Evolutionary conservation across 192 early-diverging fungal genomes (phyloP).

Genomic region (Gamsiella multidivaricata): DNA sequence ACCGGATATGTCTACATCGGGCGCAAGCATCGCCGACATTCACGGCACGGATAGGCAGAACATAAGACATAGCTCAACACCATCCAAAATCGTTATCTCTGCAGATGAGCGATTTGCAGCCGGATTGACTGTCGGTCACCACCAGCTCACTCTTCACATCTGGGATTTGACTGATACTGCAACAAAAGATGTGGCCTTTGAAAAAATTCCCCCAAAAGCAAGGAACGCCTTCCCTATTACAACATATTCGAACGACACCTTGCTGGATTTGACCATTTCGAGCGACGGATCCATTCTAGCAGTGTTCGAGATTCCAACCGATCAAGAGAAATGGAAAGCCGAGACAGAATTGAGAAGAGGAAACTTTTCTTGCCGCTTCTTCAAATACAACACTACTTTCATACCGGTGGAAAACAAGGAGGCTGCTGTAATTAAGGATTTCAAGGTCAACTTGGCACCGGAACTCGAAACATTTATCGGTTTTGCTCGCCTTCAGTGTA

Average conservation of each 20-base stretch:
- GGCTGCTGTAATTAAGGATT: not conserved
- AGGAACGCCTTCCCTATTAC: not conserved
- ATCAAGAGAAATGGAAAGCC: not conserved
- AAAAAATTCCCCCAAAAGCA: not conserved
- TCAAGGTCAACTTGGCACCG: not conserved
- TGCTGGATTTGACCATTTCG: slow-evolving; percentile 3
- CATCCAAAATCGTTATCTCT: not conserved
- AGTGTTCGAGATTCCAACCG: not conserved
- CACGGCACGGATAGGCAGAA: too few species aligned
- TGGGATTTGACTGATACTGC: not conserved
- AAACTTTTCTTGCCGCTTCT: slow-evolving; percentile 11
- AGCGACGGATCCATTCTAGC: slow-evolving; percentile 1
- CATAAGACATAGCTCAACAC: not conserved
- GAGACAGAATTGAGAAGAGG: slow-evolving; percentile 6
- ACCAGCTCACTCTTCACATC: not conserved
- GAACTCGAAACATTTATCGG: slow-evolving; percentile 4
- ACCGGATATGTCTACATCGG: too few species aligned
- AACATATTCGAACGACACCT: not conserved
- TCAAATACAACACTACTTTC: not conserved
- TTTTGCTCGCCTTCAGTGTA: not conserved
- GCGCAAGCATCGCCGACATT: too few species aligned
- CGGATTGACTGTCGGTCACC: not conserved
- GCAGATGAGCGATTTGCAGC: slow-evolving; percentile 4
- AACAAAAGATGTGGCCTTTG: not conserved
- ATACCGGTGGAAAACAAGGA: not conserved